A percentile compares a stretch with the other conserved stretches of the same genome.
Conservation (phyloP, 176 grass and related monocot genomes). For the Oryza meyeriana region DNA sequence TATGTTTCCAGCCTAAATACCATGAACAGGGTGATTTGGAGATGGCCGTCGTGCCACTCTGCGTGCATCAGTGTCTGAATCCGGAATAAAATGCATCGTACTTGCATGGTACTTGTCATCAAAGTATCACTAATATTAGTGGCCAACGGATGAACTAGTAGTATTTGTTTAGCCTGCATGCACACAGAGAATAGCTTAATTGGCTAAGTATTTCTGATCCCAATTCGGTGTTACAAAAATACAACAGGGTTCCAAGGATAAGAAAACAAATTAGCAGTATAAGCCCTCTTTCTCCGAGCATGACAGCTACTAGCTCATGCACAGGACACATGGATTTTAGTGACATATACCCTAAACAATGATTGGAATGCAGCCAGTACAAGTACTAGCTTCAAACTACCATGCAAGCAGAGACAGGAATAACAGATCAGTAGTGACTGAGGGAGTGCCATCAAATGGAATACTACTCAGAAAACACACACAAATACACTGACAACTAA, state of each 20-base stretch:
- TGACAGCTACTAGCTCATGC: slow-evolving; percentile 10
- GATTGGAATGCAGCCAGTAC: slow-evolving; percentile 7
- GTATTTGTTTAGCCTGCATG: not conserved
- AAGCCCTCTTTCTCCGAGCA: slow-evolving; percentile 21
- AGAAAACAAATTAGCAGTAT: slow-evolving; percentile 3
- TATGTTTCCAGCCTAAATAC: not conserved
- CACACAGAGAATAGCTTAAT: not conserved
- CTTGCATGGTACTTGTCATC: not conserved
- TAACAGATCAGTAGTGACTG: slow-evolving; percentile 23
- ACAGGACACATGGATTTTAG: slow-evolving; percentile 44
- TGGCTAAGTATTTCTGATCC: slow-evolving; percentile 17
- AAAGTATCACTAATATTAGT: not conserved
- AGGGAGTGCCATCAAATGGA: slow-evolving; percentile 30
- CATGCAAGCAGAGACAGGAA: slow-evolving; percentile 31
- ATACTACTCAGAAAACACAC: not conserved
- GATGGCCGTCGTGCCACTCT: too few relatives aligned
- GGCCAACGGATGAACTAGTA: not conserved
- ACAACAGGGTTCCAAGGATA: slow-evolving; percentile 24
- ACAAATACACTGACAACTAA: not conserved
- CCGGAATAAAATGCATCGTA: not conserved
- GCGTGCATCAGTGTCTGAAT: not conserved
- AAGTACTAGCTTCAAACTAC: slow-evolving; percentile 21
- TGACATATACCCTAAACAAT: slow-evolving; percentile 38
- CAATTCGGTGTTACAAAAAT: slow-evolving; percentile 7
- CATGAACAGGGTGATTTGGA: not conserved